phyloP scores from a whole-genome alignment of 768 basidiomycete species.

The Leccinum barrowsii region DNA sequence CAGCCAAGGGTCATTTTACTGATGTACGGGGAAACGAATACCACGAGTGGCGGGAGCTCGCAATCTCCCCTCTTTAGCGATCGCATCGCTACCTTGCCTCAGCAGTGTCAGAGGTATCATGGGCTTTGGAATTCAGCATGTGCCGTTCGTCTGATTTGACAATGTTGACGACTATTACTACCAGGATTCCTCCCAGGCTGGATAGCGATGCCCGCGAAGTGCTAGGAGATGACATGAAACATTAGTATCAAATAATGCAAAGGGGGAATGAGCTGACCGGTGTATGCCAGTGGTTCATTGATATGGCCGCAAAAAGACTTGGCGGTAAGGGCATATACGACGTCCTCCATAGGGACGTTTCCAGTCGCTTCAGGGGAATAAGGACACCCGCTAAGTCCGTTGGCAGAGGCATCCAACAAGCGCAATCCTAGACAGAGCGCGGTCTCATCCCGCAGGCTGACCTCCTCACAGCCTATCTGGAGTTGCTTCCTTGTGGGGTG shows the following conservation, averaged over 20 bases:
- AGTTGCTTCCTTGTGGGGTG: slow-evolving; percentile 64
- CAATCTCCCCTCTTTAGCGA: no score
- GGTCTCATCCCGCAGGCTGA: slow-evolving; percentile 71
- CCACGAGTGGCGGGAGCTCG: no score
- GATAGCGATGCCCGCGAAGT: not conserved
- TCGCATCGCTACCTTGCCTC: no score
- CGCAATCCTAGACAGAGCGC: no score
- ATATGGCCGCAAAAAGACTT: slow-evolving; percentile 52
- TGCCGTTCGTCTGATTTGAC: no score
- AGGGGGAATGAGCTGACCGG: slow-evolving; percentile 11
- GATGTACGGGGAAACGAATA: no score
- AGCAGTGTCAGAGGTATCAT: no score
- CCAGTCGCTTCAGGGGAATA: slow-evolving; percentile 96
- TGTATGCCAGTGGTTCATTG: slow-evolving; percentile 29
- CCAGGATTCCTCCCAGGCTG: not conserved
- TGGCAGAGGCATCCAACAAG: slow-evolving; percentile 66
- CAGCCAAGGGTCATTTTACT: no score
- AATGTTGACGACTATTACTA: not conserved
- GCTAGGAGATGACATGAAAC: not conserved
- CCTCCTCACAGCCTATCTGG: slow-evolving; percentile 93
- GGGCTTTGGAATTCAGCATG: no score
- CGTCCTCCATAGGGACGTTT: slow-evolving; percentile 91
- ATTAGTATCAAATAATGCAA: not conserved
- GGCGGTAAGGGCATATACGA: slow-evolving; percentile 76
- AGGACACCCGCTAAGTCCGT: slow-evolving; percentile 94